Evolutionary conservation across 2,329 filamentous ascomycete species (phyloP).

Genomic region (Geosmithia putterillii): DNA sequence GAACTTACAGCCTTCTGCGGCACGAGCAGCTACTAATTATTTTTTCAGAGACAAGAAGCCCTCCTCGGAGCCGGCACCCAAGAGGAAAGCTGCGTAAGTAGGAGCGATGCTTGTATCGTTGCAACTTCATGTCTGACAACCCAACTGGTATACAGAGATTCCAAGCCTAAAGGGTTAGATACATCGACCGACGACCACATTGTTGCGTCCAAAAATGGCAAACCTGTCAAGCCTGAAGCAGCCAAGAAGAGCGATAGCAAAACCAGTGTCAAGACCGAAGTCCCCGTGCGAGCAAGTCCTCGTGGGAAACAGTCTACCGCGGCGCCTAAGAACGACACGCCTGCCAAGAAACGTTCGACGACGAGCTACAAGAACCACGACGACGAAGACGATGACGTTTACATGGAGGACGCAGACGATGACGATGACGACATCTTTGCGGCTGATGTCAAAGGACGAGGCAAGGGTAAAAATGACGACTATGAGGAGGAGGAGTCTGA

Average conservation of each 20-base stretch:
- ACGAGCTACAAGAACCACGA: conserved; percentile 26
- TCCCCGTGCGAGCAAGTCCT: conserved; percentile 40
- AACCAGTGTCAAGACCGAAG: conserved; percentile 22
- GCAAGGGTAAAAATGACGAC: conserved; percentile 60
- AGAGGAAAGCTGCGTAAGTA: conserved; percentile 43
- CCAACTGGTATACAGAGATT: conserved; percentile 14
- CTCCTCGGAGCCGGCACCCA: conserved; percentile 31
- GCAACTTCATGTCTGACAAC: conserved; percentile 4
- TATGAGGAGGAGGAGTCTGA: conserved; percentile 65
- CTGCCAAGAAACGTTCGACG: conserved; percentile 28
- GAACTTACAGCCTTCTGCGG: not conserved
- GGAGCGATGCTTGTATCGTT: not conserved
- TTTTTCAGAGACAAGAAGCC: conserved; percentile 37
- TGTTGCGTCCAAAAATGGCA: conserved; percentile 29
- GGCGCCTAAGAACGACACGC: conserved; percentile 14
- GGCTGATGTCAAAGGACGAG: conserved; percentile 52
- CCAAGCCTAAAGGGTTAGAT: conserved; percentile 32
- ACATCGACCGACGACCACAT: conserved; percentile 49
- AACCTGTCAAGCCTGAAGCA: conserved; percentile 21
- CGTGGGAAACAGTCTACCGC: conserved; percentile 27
- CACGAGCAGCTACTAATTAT: conserved; percentile 4
- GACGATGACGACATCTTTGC: conserved; percentile 77
- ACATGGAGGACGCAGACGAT: conserved; percentile 55
- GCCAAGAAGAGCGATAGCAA: conserved; percentile 28
- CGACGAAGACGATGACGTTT: conserved; percentile 39